Evolutionary conservation across 2,329 filamentous ascomycete genomes (phyloP).

Genomic region (Fonsecaea pugnacius): DNA sequence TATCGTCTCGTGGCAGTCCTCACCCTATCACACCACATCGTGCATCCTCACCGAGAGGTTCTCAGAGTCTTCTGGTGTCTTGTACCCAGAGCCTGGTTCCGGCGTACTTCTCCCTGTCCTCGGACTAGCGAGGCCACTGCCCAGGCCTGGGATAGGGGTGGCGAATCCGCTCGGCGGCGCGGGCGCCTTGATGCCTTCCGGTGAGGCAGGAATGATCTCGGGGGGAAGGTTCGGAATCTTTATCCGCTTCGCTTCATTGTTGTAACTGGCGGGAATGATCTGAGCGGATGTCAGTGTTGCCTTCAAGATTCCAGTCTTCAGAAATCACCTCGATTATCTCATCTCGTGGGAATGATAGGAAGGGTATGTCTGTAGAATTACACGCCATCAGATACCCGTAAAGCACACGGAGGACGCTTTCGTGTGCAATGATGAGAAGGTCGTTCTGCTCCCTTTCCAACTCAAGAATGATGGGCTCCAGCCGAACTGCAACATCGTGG

Average conservation of each 20-base stretch:
- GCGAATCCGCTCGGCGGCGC: constrained; percentile 63
- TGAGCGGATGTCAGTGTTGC: constrained; percentile 38
- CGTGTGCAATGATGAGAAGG: constrained; percentile 96
- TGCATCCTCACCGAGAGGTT: constrained; percentile 36
- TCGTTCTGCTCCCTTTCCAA: constrained; percentile 96
- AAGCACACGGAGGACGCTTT: constrained; percentile 93
- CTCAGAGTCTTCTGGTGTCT: constrained; percentile 37
- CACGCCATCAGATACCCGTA: constrained; percentile 99
- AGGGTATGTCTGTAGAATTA: constrained; percentile 90
- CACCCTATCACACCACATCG: constrained; percentile 34
- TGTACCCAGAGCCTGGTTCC: constrained; percentile 46
- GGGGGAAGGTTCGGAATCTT: constrained; percentile 73
- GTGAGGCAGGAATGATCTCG: constrained; percentile 73
- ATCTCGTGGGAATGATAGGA: constrained; percentile 88
- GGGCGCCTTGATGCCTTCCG: constrained; percentile 79
- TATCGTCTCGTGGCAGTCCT: background rate
- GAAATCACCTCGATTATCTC: constrained; percentile 84
- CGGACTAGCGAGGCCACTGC: constrained; percentile 47
- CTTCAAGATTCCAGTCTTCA: constrained; percentile 20
- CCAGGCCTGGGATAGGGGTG: constrained; percentile 48
- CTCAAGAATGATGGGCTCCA: constrained; percentile 97
- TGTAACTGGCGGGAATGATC: constrained; percentile 96
- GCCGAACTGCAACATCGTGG: constrained; percentile 94
- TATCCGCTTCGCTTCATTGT: constrained; percentile 91
- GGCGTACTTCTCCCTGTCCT: constrained; percentile 45